Conservation (phyloP, 306 rosid species). For the Crataegus laevigata region DNA sequence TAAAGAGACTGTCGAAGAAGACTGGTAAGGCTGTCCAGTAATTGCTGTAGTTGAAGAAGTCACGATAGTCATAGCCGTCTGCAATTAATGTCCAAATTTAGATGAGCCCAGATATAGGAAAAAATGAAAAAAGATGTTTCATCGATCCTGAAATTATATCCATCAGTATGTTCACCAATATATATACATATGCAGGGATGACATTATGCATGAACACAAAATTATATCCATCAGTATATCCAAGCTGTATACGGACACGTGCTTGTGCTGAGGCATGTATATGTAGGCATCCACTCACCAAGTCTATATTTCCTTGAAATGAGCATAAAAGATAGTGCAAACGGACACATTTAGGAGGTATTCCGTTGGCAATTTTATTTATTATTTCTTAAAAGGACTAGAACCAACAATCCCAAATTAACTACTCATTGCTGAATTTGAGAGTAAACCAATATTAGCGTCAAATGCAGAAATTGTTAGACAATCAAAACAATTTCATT, state of each 20-base stretch:
- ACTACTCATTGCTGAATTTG: background rate
- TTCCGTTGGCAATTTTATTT: background rate
- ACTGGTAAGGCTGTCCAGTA: slow-evolving; percentile 30
- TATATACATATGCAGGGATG: background rate
- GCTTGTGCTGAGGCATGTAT: background rate
- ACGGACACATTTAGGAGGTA: background rate
- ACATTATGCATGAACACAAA: background rate
- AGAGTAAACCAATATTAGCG: background rate
- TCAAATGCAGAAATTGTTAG: background rate
- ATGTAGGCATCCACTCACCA: background rate
- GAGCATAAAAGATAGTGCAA: background rate
- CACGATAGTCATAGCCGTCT: slow-evolving; percentile 46
- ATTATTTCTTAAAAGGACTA: background rate
- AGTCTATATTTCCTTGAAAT: background rate
- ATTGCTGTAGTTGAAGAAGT: slow-evolving; percentile 20
- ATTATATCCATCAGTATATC: background rate
- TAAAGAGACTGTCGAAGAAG: slow-evolving; percentile 31
- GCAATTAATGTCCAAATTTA: slow-evolving; percentile 24
- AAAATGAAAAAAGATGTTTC: background rate
- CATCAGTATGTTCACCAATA: background rate
- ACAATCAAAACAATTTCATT: background rate
- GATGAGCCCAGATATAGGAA: background rate
- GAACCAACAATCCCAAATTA: background rate
- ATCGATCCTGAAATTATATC: background rate
- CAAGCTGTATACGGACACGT: background rate